Conservation (phyloP, 1,284 basidiomycete species). For the Irpex sp. region DNA sequence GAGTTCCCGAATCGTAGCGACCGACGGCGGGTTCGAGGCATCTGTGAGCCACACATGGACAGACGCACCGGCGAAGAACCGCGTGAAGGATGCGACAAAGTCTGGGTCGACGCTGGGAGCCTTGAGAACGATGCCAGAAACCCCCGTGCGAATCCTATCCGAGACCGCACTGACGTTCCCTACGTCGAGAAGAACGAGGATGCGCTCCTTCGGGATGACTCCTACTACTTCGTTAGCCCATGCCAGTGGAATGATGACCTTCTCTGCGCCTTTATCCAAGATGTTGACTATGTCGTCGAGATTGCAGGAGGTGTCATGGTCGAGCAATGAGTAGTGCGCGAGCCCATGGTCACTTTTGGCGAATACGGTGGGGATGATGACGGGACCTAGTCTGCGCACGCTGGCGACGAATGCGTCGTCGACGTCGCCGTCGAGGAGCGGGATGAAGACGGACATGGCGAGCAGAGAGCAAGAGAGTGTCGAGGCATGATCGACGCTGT, state of each 20-base stretch:
- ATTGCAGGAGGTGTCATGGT: slow-evolving; percentile 41
- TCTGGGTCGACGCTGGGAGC: slow-evolving; percentile 60
- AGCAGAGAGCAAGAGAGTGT: neutral
- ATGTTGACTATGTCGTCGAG: slow-evolving; percentile 56
- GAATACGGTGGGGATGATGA: slow-evolving; percentile 46
- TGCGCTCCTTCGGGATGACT: slow-evolving; percentile 64
- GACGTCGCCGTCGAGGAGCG: slow-evolving; percentile 46
- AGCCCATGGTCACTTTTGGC: slow-evolving; percentile 27
- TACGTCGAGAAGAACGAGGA: slow-evolving; percentile 71
- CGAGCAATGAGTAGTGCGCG: slow-evolving; percentile 50
- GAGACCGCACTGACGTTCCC: slow-evolving; percentile 69
- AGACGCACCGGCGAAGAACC: slow-evolving; percentile 61
- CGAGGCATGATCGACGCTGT: slow-evolving; percentile 6
- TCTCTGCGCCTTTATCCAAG: slow-evolving; percentile 75
- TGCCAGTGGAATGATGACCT: slow-evolving; percentile 66
- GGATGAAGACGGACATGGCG: slow-evolving; percentile 55
- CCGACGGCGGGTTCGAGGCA: slow-evolving; percentile 39
- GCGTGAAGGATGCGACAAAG: slow-evolving; percentile 66
- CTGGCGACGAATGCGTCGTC: slow-evolving; percentile 49
- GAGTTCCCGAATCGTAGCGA: slow-evolving; percentile 51
- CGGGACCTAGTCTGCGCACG: slow-evolving; percentile 70
- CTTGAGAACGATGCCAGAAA: slow-evolving; percentile 76
- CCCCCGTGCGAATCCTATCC: slow-evolving; percentile 62
- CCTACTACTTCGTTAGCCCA: slow-evolving; percentile 64
- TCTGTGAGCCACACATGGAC: slow-evolving; percentile 56